A percentile compares a stretch with the other conserved stretches of the same genome.
phyloP scores from a whole-genome alignment of 805 yeast species.

The Wickerhamiella dianesei region DNA sequence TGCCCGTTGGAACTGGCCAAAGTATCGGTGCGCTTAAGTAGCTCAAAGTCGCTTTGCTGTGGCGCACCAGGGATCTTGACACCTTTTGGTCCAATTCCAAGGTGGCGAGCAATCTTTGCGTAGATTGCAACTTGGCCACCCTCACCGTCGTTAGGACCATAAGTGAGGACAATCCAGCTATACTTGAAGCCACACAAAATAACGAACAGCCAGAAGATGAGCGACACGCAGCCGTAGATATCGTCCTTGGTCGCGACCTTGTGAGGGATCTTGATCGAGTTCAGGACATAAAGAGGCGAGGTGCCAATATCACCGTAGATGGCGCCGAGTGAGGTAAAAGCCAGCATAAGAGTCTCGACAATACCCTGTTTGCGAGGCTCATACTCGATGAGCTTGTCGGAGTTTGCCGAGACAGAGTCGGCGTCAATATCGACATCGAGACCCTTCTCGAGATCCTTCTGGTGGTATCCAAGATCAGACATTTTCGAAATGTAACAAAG shows the following conservation, averaged over 20 bases:
- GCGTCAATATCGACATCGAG: not conserved
- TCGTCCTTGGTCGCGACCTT: slow-evolving; percentile 28
- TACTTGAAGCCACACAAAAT: slow-evolving; percentile 42
- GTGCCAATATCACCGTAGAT: slow-evolving; percentile 54
- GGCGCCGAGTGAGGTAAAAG: slow-evolving; percentile 43
- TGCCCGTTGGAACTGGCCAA: not conserved
- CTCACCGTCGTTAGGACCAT: slow-evolving; percentile 47
- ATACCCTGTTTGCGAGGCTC: not conserved
- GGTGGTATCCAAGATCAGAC: not conserved
- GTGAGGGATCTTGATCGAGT: slow-evolving; percentile 7
- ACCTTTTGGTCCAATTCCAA: slow-evolving; percentile 25
- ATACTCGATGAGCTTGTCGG: not conserved
- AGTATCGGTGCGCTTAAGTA: slow-evolving; percentile 6
- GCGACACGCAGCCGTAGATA: slow-evolving; percentile 37
- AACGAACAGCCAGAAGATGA: slow-evolving; percentile 43
- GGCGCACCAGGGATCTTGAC: slow-evolving; percentile 9
- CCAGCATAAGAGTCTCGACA: slow-evolving; percentile 14
- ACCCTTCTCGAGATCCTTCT: not conserved
- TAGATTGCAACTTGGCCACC: slow-evolving; percentile 56
- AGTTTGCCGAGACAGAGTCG: not conserved
- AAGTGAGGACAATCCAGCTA: slow-evolving; percentile 33
- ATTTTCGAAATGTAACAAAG: not conserved
- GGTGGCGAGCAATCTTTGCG: slow-evolving; percentile 39
- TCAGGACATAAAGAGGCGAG: slow-evolving; percentile 36
- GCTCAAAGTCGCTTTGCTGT: slow-evolving; percentile 6